Evolutionary conservation across 2,329 filamentous ascomycete species (phyloP).

Genomic region (Westerdykella aurantiaca): DNA sequence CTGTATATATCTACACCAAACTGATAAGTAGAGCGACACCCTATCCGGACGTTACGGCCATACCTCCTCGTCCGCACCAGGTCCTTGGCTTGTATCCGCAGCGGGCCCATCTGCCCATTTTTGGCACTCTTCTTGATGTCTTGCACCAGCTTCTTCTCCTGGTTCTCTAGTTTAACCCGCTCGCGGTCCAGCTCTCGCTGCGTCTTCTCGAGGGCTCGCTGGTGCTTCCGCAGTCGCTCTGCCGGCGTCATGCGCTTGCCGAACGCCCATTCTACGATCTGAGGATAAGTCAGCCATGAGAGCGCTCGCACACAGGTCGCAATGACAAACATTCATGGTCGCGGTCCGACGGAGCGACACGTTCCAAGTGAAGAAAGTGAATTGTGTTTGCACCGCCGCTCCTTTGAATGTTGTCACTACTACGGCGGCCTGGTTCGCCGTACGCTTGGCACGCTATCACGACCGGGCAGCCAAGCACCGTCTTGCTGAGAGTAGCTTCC

Average conservation of each 20-base stretch:
- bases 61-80: conserved; percentile 82
- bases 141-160: conserved; percentile 92
- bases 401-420: too few relatives aligned
- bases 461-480: neutral
- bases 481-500: neutral
- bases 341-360: neutral
- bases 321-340: conserved; percentile 53
- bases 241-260: conserved; percentile 98
- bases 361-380: neutral
- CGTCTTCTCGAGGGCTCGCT: conserved; percentile 93
- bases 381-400: conserved; percentile 1
- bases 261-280: conserved; percentile 99
- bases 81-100: conserved; percentile 98
- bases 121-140: conserved; percentile 99
- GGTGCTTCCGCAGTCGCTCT: conserved; percentile 86
- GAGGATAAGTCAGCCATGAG: conserved; percentile 14
- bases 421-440: too few relatives aligned
- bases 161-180: conserved; percentile 91
- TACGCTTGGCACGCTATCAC: neutral
- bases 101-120: conserved; percentile 96
- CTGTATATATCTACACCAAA: conserved; percentile 68
- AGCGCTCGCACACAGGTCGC: too few relatives aligned
- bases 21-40: conserved; percentile 5
- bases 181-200: conserved; percentile 94
- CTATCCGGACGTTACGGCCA: conserved; percentile 3